These are phyloP conservation scores for Cladosporium sp. DNA, from an alignment of 2,329 filamentous ascomycete species.

Conservation along the genomic window DNA sequence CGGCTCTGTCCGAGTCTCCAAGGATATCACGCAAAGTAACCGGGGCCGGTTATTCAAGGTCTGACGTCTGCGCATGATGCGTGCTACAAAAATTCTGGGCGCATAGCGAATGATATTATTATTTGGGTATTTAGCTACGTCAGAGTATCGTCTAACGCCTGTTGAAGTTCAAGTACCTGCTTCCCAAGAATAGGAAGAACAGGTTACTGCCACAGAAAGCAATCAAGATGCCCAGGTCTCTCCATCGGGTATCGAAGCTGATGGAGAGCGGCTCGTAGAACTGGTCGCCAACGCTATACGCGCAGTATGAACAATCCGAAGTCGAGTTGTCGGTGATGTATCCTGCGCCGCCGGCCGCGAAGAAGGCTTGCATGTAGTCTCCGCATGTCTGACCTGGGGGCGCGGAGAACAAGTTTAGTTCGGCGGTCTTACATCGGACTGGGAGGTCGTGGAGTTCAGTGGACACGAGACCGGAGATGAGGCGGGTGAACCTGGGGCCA, in stretches of 20 bases:
- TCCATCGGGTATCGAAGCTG: slow-evolving; percentile 70
- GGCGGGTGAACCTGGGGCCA: slow-evolving; percentile 63
- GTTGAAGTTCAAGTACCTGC: slow-evolving; percentile 52
- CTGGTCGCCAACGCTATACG: slow-evolving; percentile 76
- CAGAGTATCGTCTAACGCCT: slow-evolving; percentile 28
- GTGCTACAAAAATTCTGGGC: neutral
- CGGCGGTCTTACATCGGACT: slow-evolving; percentile 62
- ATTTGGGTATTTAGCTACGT: neutral
- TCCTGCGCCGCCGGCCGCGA: slow-evolving; percentile 66
- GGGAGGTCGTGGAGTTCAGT: slow-evolving; percentile 69
- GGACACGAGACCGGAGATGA: slow-evolving; percentile 77
- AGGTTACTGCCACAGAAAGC: slow-evolving; percentile 79
- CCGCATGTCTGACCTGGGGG: slow-evolving; percentile 69
- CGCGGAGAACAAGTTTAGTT: slow-evolving; percentile 69
- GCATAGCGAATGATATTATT: neutral
- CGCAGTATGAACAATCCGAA: slow-evolving; percentile 75
- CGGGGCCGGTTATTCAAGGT: neutral
- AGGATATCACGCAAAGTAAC: neutral
- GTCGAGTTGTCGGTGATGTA: slow-evolving; percentile 71
- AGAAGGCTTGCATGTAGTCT: slow-evolving; percentile 74
- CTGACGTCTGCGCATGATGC: neutral
- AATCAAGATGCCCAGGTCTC: slow-evolving; percentile 76
- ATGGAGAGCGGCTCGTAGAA: slow-evolving; percentile 72
- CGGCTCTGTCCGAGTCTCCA: neutral
- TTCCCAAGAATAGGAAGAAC: slow-evolving; percentile 61